Conservation (phyloP, 257 asterid genomes). For the Scutellaria barbata region DNA sequence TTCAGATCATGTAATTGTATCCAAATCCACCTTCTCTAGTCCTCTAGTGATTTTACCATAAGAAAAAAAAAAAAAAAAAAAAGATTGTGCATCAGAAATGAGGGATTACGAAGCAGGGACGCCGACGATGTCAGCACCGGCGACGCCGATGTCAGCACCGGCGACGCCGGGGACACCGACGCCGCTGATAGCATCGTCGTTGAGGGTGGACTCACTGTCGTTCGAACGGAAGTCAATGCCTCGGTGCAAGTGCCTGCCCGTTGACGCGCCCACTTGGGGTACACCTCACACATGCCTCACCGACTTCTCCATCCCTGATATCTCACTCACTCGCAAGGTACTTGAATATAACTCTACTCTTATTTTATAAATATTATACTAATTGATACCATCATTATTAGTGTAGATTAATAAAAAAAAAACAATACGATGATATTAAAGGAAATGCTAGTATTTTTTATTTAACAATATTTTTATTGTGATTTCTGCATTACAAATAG, state of each 20-base stretch:
- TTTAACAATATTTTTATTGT: too few relatives aligned
- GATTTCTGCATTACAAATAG: too few relatives aligned
- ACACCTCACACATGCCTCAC: slow-evolving; percentile 77
- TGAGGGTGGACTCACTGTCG: slow-evolving; percentile 69
- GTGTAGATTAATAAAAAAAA: too few relatives aligned
- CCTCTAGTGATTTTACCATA: not conserved
- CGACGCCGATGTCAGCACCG: slow-evolving; percentile 83
- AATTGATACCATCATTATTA: too few relatives aligned
- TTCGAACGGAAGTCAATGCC: slow-evolving; percentile 93
- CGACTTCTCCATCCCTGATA: slow-evolving; percentile 65
- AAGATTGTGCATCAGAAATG: slow-evolving; percentile 37
- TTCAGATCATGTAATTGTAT: slow-evolving; percentile 46
- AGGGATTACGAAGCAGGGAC: slow-evolving; percentile 61
- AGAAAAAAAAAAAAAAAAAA: not conserved
- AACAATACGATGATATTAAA: too few relatives aligned
- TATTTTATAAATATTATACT: too few relatives aligned
- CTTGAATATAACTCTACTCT: too few relatives aligned
- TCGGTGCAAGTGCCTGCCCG: slow-evolving; percentile 85
- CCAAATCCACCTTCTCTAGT: not conserved
- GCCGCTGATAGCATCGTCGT: slow-evolving; percentile 60
- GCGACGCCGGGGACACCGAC: slow-evolving; percentile 93
- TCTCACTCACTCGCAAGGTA: slow-evolving; percentile 94
- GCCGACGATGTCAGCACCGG: slow-evolving; percentile 65
- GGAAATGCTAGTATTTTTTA: too few relatives aligned
- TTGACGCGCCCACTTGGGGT: slow-evolving; percentile 74